phyloP scores from a whole-genome alignment of 768 basidiomycete species.

The Hygrocybe coccinea region DNA sequence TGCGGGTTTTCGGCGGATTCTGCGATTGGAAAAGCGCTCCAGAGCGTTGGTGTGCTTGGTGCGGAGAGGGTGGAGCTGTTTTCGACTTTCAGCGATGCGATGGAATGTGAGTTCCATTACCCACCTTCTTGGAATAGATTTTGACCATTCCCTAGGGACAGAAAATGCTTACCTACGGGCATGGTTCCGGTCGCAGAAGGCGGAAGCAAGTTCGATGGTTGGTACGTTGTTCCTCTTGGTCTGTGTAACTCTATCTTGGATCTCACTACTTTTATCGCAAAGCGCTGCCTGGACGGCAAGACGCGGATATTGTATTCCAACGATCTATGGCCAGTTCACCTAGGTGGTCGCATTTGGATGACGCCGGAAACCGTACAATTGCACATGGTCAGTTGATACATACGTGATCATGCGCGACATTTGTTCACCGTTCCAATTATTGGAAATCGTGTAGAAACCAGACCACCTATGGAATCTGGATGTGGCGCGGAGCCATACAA shows the following conservation, averaged over 20 bases:
- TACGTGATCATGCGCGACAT: too few relatives aligned
- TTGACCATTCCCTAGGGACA: constrained; percentile 52
- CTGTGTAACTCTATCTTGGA: background rate
- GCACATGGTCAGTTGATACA: constrained; percentile 44
- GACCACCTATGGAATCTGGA: constrained; percentile 27
- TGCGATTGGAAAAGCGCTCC: constrained; percentile 64
- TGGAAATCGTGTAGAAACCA: constrained; percentile 22
- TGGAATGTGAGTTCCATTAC: constrained; percentile 67
- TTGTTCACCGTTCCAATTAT: background rate
- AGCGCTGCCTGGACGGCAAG: constrained; percentile 59
- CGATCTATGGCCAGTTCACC: constrained; percentile 58
- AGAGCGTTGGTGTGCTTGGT: constrained; percentile 76
- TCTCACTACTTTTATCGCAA: constrained; percentile 7
- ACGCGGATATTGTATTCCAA: constrained; percentile 44
- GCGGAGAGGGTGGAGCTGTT: constrained; percentile 78
- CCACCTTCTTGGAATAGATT: background rate
- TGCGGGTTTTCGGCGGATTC: constrained; percentile 73
- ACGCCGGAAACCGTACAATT: constrained; percentile 69
- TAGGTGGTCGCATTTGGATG: constrained; percentile 58
- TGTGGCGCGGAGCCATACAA: constrained; percentile 56
- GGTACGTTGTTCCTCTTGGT: constrained; percentile 30
- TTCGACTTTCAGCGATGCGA: constrained; percentile 76
- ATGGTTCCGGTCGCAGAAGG: constrained; percentile 67
- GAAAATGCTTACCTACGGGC: constrained; percentile 88
- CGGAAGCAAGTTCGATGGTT: constrained; percentile 33